Conservation (phyloP, 1,139 yeast species). For the Geotrichum aggregatum region DNA sequence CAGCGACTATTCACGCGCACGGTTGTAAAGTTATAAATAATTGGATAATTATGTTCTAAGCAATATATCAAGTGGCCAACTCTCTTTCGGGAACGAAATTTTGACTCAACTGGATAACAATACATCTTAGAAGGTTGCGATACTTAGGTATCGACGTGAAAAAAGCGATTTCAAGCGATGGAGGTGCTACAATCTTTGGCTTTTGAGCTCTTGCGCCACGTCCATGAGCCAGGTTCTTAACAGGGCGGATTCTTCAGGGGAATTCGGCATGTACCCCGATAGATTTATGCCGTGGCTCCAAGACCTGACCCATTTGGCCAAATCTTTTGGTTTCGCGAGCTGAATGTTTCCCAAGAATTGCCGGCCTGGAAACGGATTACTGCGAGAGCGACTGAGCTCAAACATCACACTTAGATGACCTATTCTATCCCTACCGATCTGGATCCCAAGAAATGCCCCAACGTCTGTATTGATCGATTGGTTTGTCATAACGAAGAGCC, state of each 20-base stretch:
- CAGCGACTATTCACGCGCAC: too few species aligned
- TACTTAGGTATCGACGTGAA: too few species aligned
- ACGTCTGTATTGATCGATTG: constrained; percentile 16
- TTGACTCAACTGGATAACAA: too few species aligned
- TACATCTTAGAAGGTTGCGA: too few species aligned
- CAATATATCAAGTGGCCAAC: too few species aligned
- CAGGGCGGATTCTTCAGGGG: constrained; percentile 15
- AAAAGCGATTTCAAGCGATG: too few species aligned
- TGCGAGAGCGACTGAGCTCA: constrained; percentile 16
- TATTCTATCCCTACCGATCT: constrained; percentile 16
- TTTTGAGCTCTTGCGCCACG: constrained; percentile 20
- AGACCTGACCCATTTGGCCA: constrained; percentile 19
- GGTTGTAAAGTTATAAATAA: too few species aligned
- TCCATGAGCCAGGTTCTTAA: constrained; percentile 19
- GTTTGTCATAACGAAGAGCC: constrained; percentile 20
- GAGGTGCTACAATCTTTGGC: constrained; percentile 3
- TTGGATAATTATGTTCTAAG: too few species aligned
- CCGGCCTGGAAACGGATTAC: constrained; percentile 14
- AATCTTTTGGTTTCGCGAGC: constrained; percentile 16
- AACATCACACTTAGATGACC: constrained; percentile 17
- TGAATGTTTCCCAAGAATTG: constrained; percentile 18
- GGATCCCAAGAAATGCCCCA: constrained; percentile 19
- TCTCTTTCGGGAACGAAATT: too few species aligned
- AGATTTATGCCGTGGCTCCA: constrained; percentile 16
- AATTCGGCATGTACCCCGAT: constrained; percentile 13